A percentile compares a stretch with the other conserved stretches of the same genome.
Evolutionary conservation across 352 stramenopile species (phyloP).

Genomic region (Nothophytophthora sp.): DNA sequence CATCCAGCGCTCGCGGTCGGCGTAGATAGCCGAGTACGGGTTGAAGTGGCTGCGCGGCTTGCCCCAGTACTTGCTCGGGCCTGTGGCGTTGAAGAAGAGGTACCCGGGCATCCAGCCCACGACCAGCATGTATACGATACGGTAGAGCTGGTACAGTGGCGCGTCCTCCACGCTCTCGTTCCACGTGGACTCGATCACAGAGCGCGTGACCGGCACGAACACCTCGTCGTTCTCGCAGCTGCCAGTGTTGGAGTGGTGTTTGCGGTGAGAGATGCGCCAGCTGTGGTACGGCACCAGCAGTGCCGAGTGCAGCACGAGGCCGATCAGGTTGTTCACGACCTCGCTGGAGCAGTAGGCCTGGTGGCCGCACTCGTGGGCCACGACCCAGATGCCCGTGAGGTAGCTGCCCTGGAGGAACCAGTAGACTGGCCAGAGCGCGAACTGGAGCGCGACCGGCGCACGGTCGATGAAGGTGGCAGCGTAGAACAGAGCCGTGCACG

Average conservation of each 20-base stretch:
- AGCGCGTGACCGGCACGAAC: constrained; percentile 92
- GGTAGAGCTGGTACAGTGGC: constrained; percentile 94
- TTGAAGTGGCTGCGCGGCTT: constrained; percentile 95
- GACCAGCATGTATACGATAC: constrained; percentile 93
- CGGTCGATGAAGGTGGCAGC: constrained; percentile 72
- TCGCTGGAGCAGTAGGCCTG: constrained; percentile 95
- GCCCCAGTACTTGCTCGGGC: constrained; percentile 88
- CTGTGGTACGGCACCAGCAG: constrained; percentile 99
- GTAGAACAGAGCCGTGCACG: constrained; percentile 91
- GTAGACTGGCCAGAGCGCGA: constrained; percentile 93
- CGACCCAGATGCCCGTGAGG: constrained; percentile 97
- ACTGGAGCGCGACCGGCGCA: constrained; percentile 42
- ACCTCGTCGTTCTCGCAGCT: constrained; percentile 97
- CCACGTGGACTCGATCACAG: constrained; percentile 57
- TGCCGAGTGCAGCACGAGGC: constrained; percentile 96
- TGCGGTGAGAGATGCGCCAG: constrained; percentile 96
- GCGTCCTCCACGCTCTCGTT: constrained; percentile 92
- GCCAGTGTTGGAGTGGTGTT: constrained; percentile 96
- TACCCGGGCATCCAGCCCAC: constrained; percentile 98
- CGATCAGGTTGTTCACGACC: constrained; percentile 95
- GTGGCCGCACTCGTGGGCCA: constrained; percentile 98
- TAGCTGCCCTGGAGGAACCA: constrained; percentile 98
- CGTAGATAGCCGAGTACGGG: constrained; percentile 94
- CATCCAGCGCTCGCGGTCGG: constrained; percentile 91
- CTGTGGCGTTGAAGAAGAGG: constrained; percentile 95